These are phyloP conservation scores for Funneliformis caledonium DNA, from an alignment of 371 early-diverging fungal species.

Conservation along the genomic window DNA sequence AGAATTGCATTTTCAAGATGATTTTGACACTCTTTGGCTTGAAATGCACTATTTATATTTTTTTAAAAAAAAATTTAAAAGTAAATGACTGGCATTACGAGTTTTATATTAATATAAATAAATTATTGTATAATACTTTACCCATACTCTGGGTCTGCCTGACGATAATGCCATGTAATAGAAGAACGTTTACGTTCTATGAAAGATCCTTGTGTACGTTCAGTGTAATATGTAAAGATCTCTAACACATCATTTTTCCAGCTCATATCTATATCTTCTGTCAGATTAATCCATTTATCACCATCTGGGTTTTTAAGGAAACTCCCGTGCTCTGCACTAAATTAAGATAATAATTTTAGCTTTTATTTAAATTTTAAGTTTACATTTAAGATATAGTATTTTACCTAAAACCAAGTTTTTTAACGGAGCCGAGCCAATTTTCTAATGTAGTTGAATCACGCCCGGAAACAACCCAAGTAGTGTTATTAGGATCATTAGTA, in stretches of 20 bases:
- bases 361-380: not conserved
- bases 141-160: slow-evolving; percentile 88
- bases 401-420: slow-evolving; percentile 75
- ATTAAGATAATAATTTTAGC: not conserved
- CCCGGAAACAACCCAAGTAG: slow-evolving; percentile 94
- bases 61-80: not conserved
- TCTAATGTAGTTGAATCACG: slow-evolving; percentile 85
- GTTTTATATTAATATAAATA: not conserved
- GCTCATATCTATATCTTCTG: slow-evolving; percentile 78
- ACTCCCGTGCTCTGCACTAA: slow-evolving; percentile 73
- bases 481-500: slow-evolving; percentile 76
- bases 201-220: slow-evolving; percentile 86
- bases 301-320: slow-evolving; percentile 64
- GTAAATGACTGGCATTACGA: not conserved
- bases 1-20: slow-evolving; percentile 86
- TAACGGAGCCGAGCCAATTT: slow-evolving; percentile 82
- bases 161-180: slow-evolving; percentile 90
- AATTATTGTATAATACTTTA: slow-evolving; percentile 40
- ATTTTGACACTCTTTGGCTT: slow-evolving; percentile 92
- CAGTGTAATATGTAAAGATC: slow-evolving; percentile 89
- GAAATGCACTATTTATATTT: slow-evolving; percentile 59
- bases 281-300: slow-evolving; percentile 77
- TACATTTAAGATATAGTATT: not conserved
- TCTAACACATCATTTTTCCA: slow-evolving; percentile 88
- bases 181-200: slow-evolving; percentile 85